Base-by-base conservation (phyloP, 202 grass and related monocot species). In the Bolboschoenoplectus hybrid region DNA sequence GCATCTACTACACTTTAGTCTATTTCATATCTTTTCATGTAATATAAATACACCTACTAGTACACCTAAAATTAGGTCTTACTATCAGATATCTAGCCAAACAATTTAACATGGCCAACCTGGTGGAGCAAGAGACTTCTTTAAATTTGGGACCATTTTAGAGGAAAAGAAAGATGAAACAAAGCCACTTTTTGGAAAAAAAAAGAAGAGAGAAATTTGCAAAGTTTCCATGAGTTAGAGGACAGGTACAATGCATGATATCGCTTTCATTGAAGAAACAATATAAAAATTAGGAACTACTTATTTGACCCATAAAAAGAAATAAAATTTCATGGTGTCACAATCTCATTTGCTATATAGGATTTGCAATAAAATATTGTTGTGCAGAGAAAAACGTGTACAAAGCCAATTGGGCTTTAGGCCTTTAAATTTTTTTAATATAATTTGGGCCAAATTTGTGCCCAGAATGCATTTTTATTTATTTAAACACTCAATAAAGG, bases 51-150 rank as follows among this genome's bases (percentile, higher is more conserved):
- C 51, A 57, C 74, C 74, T 39, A 57, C 34, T 39, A 55, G 26
- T 57, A 57, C 50, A 77, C 73, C 73, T 77, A 77, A 77, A 77
- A 39, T 57, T 78, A 78, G 74, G 74, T 56, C 50, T 78, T 78
- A n/a, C 49, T n/a, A 56, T 78, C 74, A 57, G 74, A 78, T 56
- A 56, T 39, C 34, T 17, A 53, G 14, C 51, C 74, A 56, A 78
- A 56, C 74, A 78, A 78, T 78, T 56, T 78, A 78, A 78, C 74
- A 78, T 78, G 74, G 74, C 74, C 74, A 78, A 78, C 74, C 74
- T 78, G 74, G 74, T 78, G 34, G n/a, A 56, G 39, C 74, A 56
- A 55, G 26, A 55, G 11, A 78, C 34, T 55, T 78, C 32, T 16
- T 77, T 56, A 12, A 32, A 38, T 78, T 26, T 56, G 32, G 74